Evolutionary conservation across 768 basidiomycete species (phyloP).

Genomic region (Rhodotorula paludigena): DNA sequence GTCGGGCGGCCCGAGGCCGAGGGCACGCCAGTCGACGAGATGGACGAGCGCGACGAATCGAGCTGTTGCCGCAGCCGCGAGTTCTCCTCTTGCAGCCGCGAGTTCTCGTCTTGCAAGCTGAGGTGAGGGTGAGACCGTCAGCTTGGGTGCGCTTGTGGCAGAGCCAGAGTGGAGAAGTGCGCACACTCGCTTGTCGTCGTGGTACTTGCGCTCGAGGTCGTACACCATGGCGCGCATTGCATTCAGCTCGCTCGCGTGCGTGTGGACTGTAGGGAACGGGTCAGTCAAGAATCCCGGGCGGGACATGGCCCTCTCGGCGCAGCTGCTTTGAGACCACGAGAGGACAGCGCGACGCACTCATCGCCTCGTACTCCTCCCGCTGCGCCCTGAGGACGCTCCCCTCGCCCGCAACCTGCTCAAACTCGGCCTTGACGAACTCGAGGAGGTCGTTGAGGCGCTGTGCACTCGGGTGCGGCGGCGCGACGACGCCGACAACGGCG

Average conservation of each 20-base stretch:
- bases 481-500: neutral
- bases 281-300: neutral
- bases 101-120: conserved; percentile 36
- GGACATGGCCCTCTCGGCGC: no score
- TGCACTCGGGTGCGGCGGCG: conserved; percentile 23
- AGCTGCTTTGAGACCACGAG: neutral
- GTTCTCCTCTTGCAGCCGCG: conserved; percentile 40
- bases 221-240: conserved; percentile 84
- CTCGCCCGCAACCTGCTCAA: conserved; percentile 68
- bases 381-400: conserved; percentile 64
- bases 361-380: conserved; percentile 82
- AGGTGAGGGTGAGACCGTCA: no score
- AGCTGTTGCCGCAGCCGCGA: conserved; percentile 41
- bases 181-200: conserved; percentile 52
- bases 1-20: conserved; percentile 1
- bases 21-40: neutral
- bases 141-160: neutral
- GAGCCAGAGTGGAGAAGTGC: neutral
- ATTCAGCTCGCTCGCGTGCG: conserved; percentile 82
- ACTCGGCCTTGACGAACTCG: conserved; percentile 76
- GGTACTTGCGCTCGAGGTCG: conserved; percentile 83
- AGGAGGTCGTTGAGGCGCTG: conserved; percentile 58
- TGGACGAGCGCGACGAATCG: conserved; percentile 31
- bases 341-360: conserved; percentile 57
- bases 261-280: conserved; percentile 44